phyloP scores from a whole-genome alignment of 129 eudicot genomes.

The Daucus carota region DNA sequence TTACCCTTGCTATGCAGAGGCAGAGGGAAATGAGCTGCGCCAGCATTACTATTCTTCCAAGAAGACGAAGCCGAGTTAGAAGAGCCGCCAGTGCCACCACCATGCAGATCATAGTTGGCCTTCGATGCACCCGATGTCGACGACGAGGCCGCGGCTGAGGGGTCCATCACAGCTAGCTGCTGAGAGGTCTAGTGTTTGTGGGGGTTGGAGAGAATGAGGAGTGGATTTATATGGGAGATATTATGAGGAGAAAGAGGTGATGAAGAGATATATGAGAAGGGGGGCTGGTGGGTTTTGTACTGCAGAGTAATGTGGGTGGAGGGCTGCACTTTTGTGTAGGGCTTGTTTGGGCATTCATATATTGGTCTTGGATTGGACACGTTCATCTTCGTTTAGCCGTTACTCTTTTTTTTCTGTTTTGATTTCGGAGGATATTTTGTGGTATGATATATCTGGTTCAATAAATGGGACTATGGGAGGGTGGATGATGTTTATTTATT shows the following conservation, averaged over 20 bases:
- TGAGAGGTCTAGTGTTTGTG: too few species aligned
- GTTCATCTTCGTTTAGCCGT: constrained; percentile 1
- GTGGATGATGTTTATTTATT: too few species aligned
- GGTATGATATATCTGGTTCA: not conserved
- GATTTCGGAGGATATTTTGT: not conserved
- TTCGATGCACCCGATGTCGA: constrained; percentile 3
- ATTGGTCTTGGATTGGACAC: constrained; percentile 9
- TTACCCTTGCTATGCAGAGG: constrained; percentile 1
- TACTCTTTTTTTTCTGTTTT: not conserved
- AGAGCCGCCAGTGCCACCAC: constrained; percentile 12
- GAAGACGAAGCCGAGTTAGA: constrained; percentile 10
- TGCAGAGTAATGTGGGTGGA: not conserved
- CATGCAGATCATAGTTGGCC: not conserved
- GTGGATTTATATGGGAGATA: not conserved
- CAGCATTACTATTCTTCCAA: not conserved
- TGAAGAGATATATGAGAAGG: too few species aligned
- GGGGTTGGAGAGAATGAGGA: not conserved
- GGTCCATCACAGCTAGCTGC: not conserved
- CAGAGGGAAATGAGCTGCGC: not conserved
- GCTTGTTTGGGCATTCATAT: not conserved
- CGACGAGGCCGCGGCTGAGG: not conserved
- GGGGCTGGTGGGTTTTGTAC: not conserved
- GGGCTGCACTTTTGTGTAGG: not conserved
- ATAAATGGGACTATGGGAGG: too few species aligned
- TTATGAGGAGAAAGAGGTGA: too few species aligned